Evolutionary conservation across 2,329 filamentous ascomycete species (phyloP).

Genomic region (Trichoderma brevicompactum): DNA sequence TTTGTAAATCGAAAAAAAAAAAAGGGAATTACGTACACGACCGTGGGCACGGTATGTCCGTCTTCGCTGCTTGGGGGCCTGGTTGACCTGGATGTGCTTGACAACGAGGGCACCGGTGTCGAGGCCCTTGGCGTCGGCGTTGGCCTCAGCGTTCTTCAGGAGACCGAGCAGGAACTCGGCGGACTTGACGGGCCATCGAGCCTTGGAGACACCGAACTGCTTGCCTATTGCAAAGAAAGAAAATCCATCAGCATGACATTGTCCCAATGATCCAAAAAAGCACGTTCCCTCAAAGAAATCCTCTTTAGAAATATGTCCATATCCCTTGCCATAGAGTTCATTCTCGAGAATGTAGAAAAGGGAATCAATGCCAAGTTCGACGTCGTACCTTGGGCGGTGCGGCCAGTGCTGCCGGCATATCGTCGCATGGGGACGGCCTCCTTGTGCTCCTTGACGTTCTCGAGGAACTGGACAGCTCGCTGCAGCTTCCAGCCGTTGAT

Average conservation of each 20-base stretch:
- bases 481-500: slow-evolving; percentile 99
- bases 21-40: slow-evolving; percentile 76
- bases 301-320: neutral
- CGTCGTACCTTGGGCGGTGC: slow-evolving; percentile 93
- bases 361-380: neutral
- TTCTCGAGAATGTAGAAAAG: neutral
- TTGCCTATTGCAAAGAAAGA: slow-evolving; percentile 68
- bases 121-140: slow-evolving; percentile 95
- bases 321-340: neutral
- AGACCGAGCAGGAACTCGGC: slow-evolving; percentile 97
- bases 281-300: neutral
- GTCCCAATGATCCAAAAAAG: neutral
- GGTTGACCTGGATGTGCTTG: slow-evolving; percentile 99
- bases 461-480: slow-evolving; percentile 93
- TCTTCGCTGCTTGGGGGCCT: slow-evolving; percentile 98
- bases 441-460: slow-evolving; percentile 96
- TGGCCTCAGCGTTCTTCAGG: slow-evolving; percentile 96
- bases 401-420: slow-evolving; percentile 94
- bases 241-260: slow-evolving; percentile 37
- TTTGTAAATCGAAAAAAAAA: neutral
- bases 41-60: slow-evolving; percentile 99
- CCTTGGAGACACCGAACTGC: slow-evolving; percentile 96
- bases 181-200: slow-evolving; percentile 99
- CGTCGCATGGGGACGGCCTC: slow-evolving; percentile 98
- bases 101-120: slow-evolving; percentile 97